Evolutionary conservation across 2,329 filamentous ascomycete species (phyloP).

Genomic region (Coniochaeta prunicola): DNA sequence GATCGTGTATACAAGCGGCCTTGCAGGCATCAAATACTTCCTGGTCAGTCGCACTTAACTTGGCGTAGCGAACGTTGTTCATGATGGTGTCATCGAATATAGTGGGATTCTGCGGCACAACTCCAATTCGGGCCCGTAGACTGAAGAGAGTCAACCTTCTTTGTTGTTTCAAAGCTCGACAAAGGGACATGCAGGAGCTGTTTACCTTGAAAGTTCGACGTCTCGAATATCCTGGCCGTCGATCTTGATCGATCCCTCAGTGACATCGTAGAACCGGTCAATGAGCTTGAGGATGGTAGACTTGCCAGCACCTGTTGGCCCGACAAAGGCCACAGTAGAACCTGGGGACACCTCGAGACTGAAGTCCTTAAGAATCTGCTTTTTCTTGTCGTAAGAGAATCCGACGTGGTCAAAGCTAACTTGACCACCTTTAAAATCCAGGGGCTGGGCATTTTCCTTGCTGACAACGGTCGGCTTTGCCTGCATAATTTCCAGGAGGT

Average conservation of each 20-base stretch:
- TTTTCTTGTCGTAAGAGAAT: constrained; percentile 55
- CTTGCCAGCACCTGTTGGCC: constrained; percentile 52
- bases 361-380: constrained; percentile 47
- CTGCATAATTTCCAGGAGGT: constrained; percentile 50
- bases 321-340: constrained; percentile 52
- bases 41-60: constrained; percentile 44
- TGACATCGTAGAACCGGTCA: constrained; percentile 52
- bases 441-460: constrained; percentile 38
- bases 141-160: constrained; percentile 18
- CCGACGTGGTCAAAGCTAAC: constrained; percentile 48
- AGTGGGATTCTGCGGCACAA: constrained; percentile 48
- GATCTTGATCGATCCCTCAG: constrained; percentile 42
- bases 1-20: constrained; percentile 51
- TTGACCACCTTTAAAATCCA: constrained; percentile 44
- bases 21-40: constrained; percentile 48
- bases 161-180: neutral
- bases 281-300: constrained; percentile 52
- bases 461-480: constrained; percentile 48
- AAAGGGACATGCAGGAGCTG: neutral
- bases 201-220: constrained; percentile 40
- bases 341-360: constrained; percentile 43
- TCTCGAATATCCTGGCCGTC: constrained; percentile 51
- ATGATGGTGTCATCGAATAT: constrained; percentile 53
- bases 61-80: constrained; percentile 52
- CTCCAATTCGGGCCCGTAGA: constrained; percentile 45